Base-by-base conservation (phyloP, 345 rosid genomes). In the Schrenkiella parvula region DNA sequence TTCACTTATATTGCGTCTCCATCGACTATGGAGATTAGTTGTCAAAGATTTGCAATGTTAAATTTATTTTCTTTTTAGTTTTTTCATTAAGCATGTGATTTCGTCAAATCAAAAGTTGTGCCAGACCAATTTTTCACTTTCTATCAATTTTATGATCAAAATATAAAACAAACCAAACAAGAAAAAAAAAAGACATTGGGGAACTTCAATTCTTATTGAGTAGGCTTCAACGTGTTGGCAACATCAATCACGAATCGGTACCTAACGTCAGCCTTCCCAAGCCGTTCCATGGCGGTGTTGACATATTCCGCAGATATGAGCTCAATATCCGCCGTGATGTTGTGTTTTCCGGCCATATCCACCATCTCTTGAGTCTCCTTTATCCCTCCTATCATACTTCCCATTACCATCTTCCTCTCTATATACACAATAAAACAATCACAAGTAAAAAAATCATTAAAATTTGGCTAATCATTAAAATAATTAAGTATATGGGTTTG, bases 321-420 rank as follows among this genome's bases (percentile, higher is more conserved):
- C 79, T 87, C 92, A 47, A 87, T 73, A 7, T 87, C 85, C 4
- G 92, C 80, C 4, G 60, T 64, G 35, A 87, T 59, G 28, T 71
- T 58, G 61, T 87, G 85, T 39, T 81, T 72, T 1, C 82, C 89
- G 2, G 88, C 86, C 48, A 87, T 65, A 46, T 87, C 73, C 0
- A 85, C 3, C 89, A 80, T 85, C 65, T 84, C 89, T 55, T 83
- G 87, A n/a, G 85, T 85, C 73, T 87, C 91, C 18, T 80, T 75
- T 72, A 85, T 68, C 23, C 89, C 88, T 50, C 89, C 92, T 10
- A 78, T 35, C 43, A 43, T 23, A 31, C 84, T 83, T 1, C 88
- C 92, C 6, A 38, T 81, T 1, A 83, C 71, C 15, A 54, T 68
- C 56, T 85, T 87, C 78, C 84, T 69, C n/a, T n/a, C n/a, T 15